phyloP scores from a whole-genome alignment of 2,329 filamentous ascomycete species.

The Aspergillus melleus region DNA sequence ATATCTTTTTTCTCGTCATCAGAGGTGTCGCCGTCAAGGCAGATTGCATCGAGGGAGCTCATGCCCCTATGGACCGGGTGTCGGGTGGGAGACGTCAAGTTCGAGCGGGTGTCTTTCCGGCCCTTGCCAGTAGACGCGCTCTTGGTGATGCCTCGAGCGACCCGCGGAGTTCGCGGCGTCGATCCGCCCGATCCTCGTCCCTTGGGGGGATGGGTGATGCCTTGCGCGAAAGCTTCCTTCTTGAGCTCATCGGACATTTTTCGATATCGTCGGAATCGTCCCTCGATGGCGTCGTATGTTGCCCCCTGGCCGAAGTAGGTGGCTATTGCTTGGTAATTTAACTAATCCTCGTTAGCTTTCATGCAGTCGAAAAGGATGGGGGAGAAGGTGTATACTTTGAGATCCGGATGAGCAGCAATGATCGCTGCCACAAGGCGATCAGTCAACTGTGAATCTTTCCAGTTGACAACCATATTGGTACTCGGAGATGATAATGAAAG shows the following conservation, averaged over 20 bases:
- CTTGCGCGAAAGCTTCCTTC: conserved; percentile 21
- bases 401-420: conserved; percentile 27
- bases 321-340: conserved; percentile 47
- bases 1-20: conserved; percentile 1
- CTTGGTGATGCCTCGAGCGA: conserved; percentile 19
- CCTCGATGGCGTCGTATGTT: conserved; percentile 51
- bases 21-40: conserved; percentile 4
- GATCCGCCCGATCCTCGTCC: conserved; percentile 5
- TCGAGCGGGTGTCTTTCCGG: background rate
- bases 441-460: conserved; percentile 25
- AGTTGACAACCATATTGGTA: conserved; percentile 30
- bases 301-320: conserved; percentile 46
- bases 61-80: background rate
- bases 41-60: conserved; percentile 16
- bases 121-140: conserved; percentile 4
- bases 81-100: conserved; percentile 7
- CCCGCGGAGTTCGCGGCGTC: conserved; percentile 19
- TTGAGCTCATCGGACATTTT: conserved; percentile 39
- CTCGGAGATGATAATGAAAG: background rate
- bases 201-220: conserved; percentile 12
- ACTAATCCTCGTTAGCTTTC: conserved; percentile 29
- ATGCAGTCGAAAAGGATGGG: too few relatives aligned
- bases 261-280: conserved; percentile 48
- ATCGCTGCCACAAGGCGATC: conserved; percentile 29
- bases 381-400: conserved; percentile 21